Evolutionary conservation across 1,284 basidiomycete species (phyloP).

Genomic region (Microbotryum intermedium): DNA sequence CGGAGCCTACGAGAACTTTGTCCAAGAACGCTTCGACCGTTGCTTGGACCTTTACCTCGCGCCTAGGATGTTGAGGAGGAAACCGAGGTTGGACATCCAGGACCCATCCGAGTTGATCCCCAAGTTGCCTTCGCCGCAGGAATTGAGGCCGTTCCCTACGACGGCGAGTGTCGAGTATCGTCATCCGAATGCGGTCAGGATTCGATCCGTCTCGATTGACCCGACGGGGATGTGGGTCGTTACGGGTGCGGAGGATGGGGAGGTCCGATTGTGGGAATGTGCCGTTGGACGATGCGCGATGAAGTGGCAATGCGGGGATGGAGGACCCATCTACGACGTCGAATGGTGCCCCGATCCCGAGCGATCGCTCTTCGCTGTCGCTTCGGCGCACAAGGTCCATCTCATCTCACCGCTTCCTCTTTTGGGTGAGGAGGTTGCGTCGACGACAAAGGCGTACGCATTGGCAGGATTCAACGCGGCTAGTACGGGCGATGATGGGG

Average conservation of each 20-base stretch:
- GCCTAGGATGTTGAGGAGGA: constrained; percentile 65
- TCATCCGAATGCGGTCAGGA: constrained; percentile 57
- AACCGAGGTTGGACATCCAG: constrained; percentile 64
- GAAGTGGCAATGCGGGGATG: constrained; percentile 65
- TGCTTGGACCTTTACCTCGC: constrained; percentile 96
- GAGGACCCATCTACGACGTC: constrained; percentile 58
- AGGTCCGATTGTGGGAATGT: constrained; percentile 88
- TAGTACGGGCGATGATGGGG: constrained; percentile 27
- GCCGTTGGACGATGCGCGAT: constrained; percentile 82
- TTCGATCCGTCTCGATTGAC: constrained; percentile 69
- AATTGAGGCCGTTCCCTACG: constrained; percentile 88
- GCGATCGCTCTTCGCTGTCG: constrained; percentile 69
- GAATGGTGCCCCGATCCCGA: constrained; percentile 92
- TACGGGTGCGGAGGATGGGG: constrained; percentile 84
- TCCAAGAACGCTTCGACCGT: constrained; percentile 87
- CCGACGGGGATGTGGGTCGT: constrained; percentile 85
- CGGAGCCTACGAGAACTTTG: constrained; percentile 82
- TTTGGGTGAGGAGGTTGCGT: constrained; percentile 46
- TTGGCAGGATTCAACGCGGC: constrained; percentile 33
- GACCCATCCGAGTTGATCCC: constrained; percentile 79
- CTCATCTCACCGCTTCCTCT: constrained; percentile 64
- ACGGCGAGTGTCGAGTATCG: constrained; percentile 65
- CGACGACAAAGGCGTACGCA: constrained; percentile 31
- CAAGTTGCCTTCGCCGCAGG: constrained; percentile 87
- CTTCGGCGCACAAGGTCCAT: constrained; percentile 69